phyloP scores from a whole-genome alignment of 805 yeast genomes.

The Zygosaccharomyces rouxii region DNA sequence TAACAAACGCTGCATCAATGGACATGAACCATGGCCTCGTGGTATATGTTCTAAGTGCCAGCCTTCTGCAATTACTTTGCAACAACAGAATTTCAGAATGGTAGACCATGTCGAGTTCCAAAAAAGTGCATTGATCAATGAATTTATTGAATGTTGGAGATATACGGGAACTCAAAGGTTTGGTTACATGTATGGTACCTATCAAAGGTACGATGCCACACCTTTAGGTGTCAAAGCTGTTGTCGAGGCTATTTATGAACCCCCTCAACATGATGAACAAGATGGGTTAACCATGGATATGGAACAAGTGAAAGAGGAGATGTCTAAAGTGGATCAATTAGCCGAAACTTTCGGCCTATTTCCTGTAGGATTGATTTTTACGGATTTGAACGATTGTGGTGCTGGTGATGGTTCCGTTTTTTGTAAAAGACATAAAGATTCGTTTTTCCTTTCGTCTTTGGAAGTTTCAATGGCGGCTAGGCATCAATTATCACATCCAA shows the following conservation, averaged over 20 bases:
- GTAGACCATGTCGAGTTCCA: constrained; percentile 96
- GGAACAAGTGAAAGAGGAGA: constrained; percentile 35
- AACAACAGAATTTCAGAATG: constrained; percentile 87
- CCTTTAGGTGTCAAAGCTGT: constrained; percentile 93
- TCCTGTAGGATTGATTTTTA: constrained; percentile 79
- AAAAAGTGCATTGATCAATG: constrained; percentile 64
- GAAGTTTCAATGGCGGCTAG: constrained; percentile 82
- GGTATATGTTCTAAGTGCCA: constrained; percentile 97
- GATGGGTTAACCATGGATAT: constrained; percentile 74
- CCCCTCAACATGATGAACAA: constrained; percentile 78
- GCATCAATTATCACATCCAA: constrained; percentile 64
- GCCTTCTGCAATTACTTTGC: constrained; percentile 90
- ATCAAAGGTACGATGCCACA: constrained; percentile 62
- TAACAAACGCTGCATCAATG: constrained; percentile 57
- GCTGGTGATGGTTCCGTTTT: constrained; percentile 82
- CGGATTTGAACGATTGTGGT: constrained; percentile 87
- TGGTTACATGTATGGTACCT: constrained; percentile 80
- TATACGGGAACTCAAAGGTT: constrained; percentile 78
- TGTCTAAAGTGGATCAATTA: constrained; percentile 50
- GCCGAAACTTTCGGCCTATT: constrained; percentile 57
- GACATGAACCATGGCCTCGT: constrained; percentile 90
- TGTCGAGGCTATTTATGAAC: constrained; percentile 91
- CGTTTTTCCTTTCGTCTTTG: constrained; percentile 83
- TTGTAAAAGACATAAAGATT: constrained; percentile 87
- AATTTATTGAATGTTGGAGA: constrained; percentile 91